Evolutionary conservation across 129 eudicot species (phyloP), one percentile per base, ranked within the genome.

Genomic region (Arctium lappa): DNA sequence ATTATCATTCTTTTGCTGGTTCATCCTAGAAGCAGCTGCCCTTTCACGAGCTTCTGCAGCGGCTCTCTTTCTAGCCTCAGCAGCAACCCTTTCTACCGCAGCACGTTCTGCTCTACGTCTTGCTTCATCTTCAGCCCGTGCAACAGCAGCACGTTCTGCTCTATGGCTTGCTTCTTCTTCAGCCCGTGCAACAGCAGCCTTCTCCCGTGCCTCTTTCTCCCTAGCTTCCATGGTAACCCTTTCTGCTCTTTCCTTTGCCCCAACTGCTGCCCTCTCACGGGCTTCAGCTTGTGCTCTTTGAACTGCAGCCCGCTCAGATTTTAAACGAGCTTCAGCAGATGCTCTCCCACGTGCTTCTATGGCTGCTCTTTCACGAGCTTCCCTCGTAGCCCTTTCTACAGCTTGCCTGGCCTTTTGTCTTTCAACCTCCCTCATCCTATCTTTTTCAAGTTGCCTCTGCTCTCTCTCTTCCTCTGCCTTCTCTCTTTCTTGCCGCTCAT

Each of bases 251-350:
- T 85, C 93, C 80, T 79, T 89, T n/a, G 97, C 97, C 34, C 83
- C 93, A 31, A 85, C 86, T 40, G 97, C 93, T 39, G 97, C 97
- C 62, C 97, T 88, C 82, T 87, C 94, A 80, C 97, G 97, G 13
- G 97, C 97, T 87, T 92, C 97, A 75, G 92, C 91, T 80, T 92
- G 94, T 62, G 87, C 94, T 78, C 94, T 86, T 85, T 89, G 94
- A 81, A 92, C 97, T 65, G 94, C 97, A 73, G 81, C 85, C 73
- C 89, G 88, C 81, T 92, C 92, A 78, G 88, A 79, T 88, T 79
- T 88, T 71, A 82, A 75, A 34, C 89, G 82, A 32, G 92, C 91
- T 46, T 83, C 90, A 34, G 76, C 82, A 12, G 86, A 86, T 84
- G 90, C 90, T 86, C 92, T 86, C 72, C 84, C 94, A 40, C 94